Conservation (phyloP, 1,284 basidiomycete species). For the Cutaneotrichosporon mucoides region DNA sequence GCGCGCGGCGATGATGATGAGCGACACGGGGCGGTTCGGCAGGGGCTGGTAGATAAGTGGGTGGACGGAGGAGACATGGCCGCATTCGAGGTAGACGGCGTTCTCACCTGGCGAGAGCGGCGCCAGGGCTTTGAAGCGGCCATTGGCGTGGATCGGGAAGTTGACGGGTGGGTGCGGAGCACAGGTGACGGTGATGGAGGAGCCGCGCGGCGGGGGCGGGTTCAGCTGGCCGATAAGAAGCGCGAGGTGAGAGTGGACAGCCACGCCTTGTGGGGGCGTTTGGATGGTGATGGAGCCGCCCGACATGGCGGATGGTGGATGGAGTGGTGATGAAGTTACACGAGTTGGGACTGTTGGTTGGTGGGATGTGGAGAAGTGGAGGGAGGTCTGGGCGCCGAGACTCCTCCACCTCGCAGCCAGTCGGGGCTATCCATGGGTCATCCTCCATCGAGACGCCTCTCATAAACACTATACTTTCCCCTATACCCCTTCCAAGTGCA, state of each 20-base stretch:
- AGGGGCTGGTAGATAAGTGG: slow-evolving; percentile 4
- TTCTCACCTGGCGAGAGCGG: slow-evolving; percentile 7
- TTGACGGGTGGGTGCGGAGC: not conserved
- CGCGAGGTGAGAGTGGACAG: slow-evolving; percentile 10
- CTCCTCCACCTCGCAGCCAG: too few species aligned
- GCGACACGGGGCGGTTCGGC: slow-evolving; percentile 1
- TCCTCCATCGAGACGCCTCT: too few species aligned
- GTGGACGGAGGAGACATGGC: not conserved
- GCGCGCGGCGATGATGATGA: slow-evolving; percentile 6
- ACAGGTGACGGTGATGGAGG: not conserved
- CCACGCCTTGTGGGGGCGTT: not conserved
- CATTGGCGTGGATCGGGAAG: slow-evolving; percentile 8
- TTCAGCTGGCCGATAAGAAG: slow-evolving; percentile 10
- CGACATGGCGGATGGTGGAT: not conserved
- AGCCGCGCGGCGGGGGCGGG: slow-evolving; percentile 1
- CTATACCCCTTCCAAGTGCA: too few species aligned
- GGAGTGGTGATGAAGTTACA: not conserved
- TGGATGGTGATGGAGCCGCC: not conserved
- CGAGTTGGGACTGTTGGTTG: too few species aligned
- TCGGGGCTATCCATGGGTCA: too few species aligned
- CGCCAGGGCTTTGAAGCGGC: slow-evolving; percentile 10
- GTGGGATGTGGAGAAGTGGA: too few species aligned
- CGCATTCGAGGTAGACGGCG: not conserved
- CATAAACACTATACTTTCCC: too few species aligned
- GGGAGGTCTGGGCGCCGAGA: too few species aligned